Percentiles rank a stretch among this genome's conserved stretches.
Evolutionary conservation across 306 rosid genomes (phyloP).

Genomic region (Gynostemma pentaphyllum): DNA sequence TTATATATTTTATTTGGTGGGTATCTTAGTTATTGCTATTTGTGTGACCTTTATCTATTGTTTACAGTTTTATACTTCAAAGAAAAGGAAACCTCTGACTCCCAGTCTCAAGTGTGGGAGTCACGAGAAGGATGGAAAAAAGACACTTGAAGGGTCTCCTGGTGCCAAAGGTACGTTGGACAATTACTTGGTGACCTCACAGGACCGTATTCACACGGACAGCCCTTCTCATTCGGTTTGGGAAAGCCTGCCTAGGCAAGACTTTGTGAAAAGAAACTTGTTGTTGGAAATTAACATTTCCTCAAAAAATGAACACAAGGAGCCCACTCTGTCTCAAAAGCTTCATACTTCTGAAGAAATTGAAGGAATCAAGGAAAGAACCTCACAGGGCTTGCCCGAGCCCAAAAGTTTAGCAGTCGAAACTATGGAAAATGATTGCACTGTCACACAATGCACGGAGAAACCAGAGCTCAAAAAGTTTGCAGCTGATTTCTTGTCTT

Average conservation of each 20-base stretch:
- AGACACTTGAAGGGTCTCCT: slow-evolving; percentile 44
- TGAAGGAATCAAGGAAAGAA: slow-evolving; percentile 16
- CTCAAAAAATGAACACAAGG: slow-evolving; percentile 24
- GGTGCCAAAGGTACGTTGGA: slow-evolving; percentile 57
- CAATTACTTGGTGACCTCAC: slow-evolving; percentile 45
- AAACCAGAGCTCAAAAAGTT: slow-evolving; percentile 39
- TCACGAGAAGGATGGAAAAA: slow-evolving; percentile 36
- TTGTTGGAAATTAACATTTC: slow-evolving; percentile 26
- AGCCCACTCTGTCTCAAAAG: slow-evolving; percentile 15
- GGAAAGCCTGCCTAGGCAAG: slow-evolving; percentile 35
- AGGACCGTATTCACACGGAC: slow-evolving; percentile 18
- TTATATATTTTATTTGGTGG: neutral
- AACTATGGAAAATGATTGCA: slow-evolving; percentile 16
- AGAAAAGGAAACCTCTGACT: slow-evolving; percentile 63
- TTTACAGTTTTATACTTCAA: slow-evolving; percentile 64
- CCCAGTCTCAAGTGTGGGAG: slow-evolving; percentile 42
- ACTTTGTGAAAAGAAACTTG: neutral
- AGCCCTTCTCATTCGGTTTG: slow-evolving; percentile 24
- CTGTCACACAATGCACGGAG: slow-evolving; percentile 19
- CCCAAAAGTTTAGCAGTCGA: slow-evolving; percentile 18
- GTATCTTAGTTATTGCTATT: neutral
- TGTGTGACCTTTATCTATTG: neutral
- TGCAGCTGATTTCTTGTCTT: slow-evolving; percentile 51
- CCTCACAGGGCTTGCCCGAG: slow-evolving; percentile 5
- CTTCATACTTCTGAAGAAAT: slow-evolving; percentile 9